These are phyloP conservation scores for Colletotrichum zoysiae DNA, from an alignment of 2,329 filamentous ascomycete genomes.

Conservation along the genomic window DNA sequence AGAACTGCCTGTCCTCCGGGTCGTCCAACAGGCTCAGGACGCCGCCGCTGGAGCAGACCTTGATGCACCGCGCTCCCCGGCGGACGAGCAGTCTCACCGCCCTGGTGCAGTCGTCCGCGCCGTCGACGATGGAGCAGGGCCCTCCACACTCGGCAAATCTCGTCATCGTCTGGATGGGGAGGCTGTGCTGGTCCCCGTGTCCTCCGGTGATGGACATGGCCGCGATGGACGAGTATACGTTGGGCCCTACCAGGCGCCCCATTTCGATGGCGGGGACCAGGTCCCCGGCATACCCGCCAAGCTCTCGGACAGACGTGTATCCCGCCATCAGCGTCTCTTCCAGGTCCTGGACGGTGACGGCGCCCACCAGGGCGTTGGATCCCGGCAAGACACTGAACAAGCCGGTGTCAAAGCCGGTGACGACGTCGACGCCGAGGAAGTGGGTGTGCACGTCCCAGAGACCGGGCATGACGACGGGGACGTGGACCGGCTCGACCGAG, in stretches of 20 bases:
- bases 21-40: constrained; percentile 58
- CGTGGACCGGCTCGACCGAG: constrained; percentile 47
- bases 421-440: constrained; percentile 53
- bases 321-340: constrained; percentile 59
- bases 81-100: constrained; percentile 59
- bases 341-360: constrained; percentile 56
- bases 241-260: constrained; percentile 60
- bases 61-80: constrained; percentile 62
- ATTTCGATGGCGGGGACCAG: constrained; percentile 57
- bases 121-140: constrained; percentile 57
- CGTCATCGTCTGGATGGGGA: constrained; percentile 52
- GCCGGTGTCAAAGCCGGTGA: constrained; percentile 40
- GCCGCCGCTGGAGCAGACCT: constrained; percentile 59
- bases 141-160: constrained; percentile 50
- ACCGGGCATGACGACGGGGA: constrained; percentile 62
- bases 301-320: constrained; percentile 64
- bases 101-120: constrained; percentile 58
- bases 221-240: constrained; percentile 61
- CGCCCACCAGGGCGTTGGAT: constrained; percentile 52
- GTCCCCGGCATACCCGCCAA: constrained; percentile 61
- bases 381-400: constrained; percentile 43
- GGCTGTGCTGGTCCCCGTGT: constrained; percentile 59
- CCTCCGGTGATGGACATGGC: constrained; percentile 62
- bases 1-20: constrained; percentile 59
- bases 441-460: constrained; percentile 67